Evolutionary conservation across 164 flowering plant genomes (phyloP).

Genomic region (Vitis cinerea): DNA sequence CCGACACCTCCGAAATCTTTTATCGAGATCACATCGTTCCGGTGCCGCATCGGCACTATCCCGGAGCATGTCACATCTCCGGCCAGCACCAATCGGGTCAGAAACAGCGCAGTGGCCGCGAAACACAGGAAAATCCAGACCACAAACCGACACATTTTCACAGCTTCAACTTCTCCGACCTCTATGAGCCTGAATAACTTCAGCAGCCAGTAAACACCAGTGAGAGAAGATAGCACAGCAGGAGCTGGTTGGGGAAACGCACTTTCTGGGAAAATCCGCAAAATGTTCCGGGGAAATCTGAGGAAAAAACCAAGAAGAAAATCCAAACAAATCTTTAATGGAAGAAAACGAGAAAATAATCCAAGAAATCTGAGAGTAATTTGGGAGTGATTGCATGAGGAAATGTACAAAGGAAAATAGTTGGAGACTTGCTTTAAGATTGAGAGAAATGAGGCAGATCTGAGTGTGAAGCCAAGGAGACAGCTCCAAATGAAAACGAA

Average conservation of each 20-base stretch:
- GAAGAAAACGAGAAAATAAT: neutral
- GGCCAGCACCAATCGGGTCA: constrained; percentile 4
- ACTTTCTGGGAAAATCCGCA: neutral
- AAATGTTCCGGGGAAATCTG: neutral
- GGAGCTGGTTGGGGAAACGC: neutral
- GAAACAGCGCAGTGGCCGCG: neutral
- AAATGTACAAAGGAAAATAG: neutral
- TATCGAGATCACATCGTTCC: constrained; percentile 70
- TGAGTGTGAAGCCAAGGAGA: no score
- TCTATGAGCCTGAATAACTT: no score
- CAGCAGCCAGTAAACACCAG: neutral
- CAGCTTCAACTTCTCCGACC: neutral
- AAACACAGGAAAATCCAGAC: constrained; percentile 10
- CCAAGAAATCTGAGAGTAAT: neutral
- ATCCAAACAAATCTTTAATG: constrained; percentile 3
- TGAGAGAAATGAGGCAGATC: neutral
- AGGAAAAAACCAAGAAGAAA: constrained; percentile 8
- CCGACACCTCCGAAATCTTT: constrained; percentile 91
- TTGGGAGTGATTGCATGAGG: neutral
- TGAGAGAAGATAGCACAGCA: neutral
- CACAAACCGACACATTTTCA: constrained; percentile 18
- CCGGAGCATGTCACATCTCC: constrained; percentile 67
- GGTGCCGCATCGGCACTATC: constrained; percentile 60
- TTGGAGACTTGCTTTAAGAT: neutral
- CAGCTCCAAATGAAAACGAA: no score